Conservation (phyloP, 176 grass and related monocot genomes). For the Lolium perenne region DNA sequence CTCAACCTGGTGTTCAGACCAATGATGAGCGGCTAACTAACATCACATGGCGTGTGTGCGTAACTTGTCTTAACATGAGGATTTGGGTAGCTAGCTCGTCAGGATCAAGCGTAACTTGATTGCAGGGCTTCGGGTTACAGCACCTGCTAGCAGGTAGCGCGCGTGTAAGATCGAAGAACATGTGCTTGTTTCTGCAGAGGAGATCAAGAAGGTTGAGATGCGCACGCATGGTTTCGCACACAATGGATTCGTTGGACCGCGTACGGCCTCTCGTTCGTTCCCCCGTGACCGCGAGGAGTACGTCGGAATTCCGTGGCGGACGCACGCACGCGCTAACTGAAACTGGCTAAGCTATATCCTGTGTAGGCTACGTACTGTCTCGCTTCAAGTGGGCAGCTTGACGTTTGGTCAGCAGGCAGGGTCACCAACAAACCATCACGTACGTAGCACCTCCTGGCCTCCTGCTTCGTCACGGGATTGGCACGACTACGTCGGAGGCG, state of each 20-base stretch:
- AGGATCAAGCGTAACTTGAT: background rate
- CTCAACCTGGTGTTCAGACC: background rate
- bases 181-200: too few relatives aligned
- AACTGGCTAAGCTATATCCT: background rate
- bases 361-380: background rate
- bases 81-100: background rate
- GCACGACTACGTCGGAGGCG: background rate
- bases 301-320: too few relatives aligned
- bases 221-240: too few relatives aligned
- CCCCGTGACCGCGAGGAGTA: too few relatives aligned
- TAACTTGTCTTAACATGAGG: background rate
- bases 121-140: background rate
- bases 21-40: slow-evolving; percentile 1
- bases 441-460: background rate
- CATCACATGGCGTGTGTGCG: slow-evolving; percentile 30
- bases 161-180: too few relatives aligned
- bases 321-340: background rate
- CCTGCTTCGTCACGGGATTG: background rate
- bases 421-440: background rate
- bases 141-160: background rate
- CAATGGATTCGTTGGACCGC: too few relatives aligned
- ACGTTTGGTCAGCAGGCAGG: background rate
- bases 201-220: too few relatives aligned
- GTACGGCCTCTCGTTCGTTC: too few relatives aligned
- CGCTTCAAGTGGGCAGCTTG: background rate